Base-by-base conservation (phyloP, 2,329 filamentous ascomycete species). In the Phialophora verrucosa region DNA sequence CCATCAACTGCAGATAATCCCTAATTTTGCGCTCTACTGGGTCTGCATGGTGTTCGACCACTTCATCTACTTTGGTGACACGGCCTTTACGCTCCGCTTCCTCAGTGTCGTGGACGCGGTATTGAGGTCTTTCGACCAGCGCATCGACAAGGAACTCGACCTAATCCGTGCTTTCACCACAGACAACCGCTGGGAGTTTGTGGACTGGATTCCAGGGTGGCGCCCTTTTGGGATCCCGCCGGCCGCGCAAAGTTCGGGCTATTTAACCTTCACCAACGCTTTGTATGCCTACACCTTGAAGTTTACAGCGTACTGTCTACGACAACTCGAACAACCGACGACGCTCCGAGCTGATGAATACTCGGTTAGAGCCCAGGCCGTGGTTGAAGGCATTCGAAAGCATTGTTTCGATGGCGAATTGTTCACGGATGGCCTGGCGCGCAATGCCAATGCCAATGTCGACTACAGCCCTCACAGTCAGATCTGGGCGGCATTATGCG, bases 271-370 rank as follows among this genome's bases (percentile, higher is more conserved):
- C 20, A 42, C 20, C 56, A 59, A 29, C 38, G 12, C 31, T 8
- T 32, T 59, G 8, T 57, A 57, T 29, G 54, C 54, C 10, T 57
- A 57, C 38, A 29, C 32, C 17, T 31, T 57, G 54, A 57, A 57
- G 32, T 14, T 44, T 12, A 44, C 42, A 14, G 42, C 42, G 42
- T 5, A 2, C 12, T 12, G 12, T 12, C 42, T 44, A 44, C 42
- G 10, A n/a, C 14, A 59, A 23, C 31, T 32, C 10, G 56, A 29
- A 10, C 10, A 25, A 10, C 38, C 44, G 8, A 29, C 20, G 10
- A 14, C 20, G 10, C 31, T 17, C 10, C 20, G 20, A 42, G 56
- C 56, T 1, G 14, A 5, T 27, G 56, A 59, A 25, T 59, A 42
- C 23, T 14, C 11, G 31, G 14, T 32, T 11, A 20, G 56, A 20